These are phyloP conservation scores for Aspergillus fischeri DNA, from an alignment of 2,329 filamentous ascomycete species.

Conservation along the genomic window DNA sequence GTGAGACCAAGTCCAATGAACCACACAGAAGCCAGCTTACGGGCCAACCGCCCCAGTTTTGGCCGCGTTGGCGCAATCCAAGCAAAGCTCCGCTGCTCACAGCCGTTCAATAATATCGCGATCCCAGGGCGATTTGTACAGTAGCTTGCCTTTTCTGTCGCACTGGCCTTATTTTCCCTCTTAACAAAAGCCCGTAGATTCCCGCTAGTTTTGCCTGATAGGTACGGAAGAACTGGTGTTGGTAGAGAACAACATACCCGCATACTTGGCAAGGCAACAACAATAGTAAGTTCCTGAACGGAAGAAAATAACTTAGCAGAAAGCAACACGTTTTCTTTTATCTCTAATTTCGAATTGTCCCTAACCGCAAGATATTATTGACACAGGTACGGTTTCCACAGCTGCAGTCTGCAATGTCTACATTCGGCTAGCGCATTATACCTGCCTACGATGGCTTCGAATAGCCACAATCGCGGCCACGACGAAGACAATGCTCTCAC, in stretches of 20 bases:
- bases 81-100: neutral
- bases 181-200: neutral
- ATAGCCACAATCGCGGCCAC: conserved; percentile 29
- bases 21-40: neutral
- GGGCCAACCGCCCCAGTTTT: neutral
- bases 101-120: neutral
- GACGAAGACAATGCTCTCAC: conserved; percentile 22
- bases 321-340: neutral
- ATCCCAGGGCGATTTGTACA: neutral
- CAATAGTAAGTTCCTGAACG: neutral
- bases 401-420: conserved; percentile 35
- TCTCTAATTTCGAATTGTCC: neutral
- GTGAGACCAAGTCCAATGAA: neutral
- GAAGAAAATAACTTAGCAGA: neutral
- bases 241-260: neutral
- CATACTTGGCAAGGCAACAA: neutral
- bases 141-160: neutral
- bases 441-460: conserved; percentile 40
- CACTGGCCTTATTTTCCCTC: neutral
- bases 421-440: conserved; percentile 31
- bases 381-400: neutral
- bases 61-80: neutral
- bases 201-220: neutral
- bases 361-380: neutral
- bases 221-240: neutral